Conservation (phyloP, 2,329 filamentous ascomycete genomes). For the Cylindrodendrum hubeiense region DNA sequence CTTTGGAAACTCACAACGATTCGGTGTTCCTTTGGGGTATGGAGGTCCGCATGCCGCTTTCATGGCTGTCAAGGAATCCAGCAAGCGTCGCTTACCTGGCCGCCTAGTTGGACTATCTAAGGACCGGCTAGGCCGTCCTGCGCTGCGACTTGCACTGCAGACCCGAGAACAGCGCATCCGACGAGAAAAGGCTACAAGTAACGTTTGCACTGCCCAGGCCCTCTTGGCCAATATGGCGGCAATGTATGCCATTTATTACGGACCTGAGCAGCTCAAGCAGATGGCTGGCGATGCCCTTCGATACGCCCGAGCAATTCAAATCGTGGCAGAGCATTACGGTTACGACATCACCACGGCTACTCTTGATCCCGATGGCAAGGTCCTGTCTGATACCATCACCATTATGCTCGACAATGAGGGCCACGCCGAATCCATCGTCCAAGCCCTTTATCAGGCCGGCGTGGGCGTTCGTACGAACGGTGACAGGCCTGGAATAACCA, state of each 20-base stretch:
- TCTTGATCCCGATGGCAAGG: constrained; percentile 66
- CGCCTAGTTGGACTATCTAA: constrained; percentile 92
- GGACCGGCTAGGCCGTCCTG: constrained; percentile 85
- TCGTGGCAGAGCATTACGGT: constrained; percentile 72
- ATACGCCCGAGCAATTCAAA: constrained; percentile 77
- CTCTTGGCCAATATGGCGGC: constrained; percentile 95
- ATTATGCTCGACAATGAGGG: constrained; percentile 61
- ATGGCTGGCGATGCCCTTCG: constrained; percentile 85
- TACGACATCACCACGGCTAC: constrained; percentile 72
- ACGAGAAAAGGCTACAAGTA: constrained; percentile 96
- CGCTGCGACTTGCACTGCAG: constrained; percentile 87
- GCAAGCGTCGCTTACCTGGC: constrained; percentile 95
- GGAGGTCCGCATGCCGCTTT: constrained; percentile 97
- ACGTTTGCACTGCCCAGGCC: constrained; percentile 96
- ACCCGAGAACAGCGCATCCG: constrained; percentile 97
- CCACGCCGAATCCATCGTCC: neutral
- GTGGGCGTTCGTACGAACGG: neutral
- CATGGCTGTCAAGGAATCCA: constrained; percentile 90
- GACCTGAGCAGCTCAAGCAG: constrained; percentile 82
- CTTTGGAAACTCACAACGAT: constrained; percentile 91
- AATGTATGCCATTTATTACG: constrained; percentile 95
- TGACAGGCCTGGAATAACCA: neutral
- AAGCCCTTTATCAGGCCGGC: neutral
- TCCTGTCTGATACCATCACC: constrained; percentile 85
- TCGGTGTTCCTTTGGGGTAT: constrained; percentile 92